Evolutionary conservation across 306 rosid genomes (phyloP).

Genomic region (Dalbergia cochinchinensis): DNA sequence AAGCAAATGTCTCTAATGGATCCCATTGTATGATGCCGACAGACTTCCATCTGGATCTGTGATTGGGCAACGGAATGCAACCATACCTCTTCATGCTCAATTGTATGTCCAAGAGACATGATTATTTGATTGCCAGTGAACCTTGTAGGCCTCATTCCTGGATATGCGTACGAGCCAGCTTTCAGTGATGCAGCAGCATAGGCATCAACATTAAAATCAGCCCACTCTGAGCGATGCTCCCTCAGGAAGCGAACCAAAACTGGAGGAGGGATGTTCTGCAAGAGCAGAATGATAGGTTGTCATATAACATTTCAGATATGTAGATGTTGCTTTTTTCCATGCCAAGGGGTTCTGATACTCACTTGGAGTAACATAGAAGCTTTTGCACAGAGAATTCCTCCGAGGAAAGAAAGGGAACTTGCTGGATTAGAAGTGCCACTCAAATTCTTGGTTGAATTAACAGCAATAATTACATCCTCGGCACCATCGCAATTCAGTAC

Average conservation of each 20-base stretch:
- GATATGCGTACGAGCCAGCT: conserved; percentile 67
- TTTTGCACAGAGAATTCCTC: conserved; percentile 80
- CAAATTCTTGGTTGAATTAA: conserved; percentile 67
- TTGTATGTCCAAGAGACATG: conserved; percentile 81
- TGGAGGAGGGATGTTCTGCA: conserved; percentile 79
- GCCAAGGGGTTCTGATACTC: conserved; percentile 32
- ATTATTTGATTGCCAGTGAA: conserved; percentile 82
- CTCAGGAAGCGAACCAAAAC: conserved; percentile 80
- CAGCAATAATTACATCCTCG: conserved; percentile 72
- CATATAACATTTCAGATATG: background rate
- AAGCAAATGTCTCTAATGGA: conserved; percentile 16
- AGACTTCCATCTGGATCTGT: background rate
- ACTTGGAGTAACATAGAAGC: conserved; percentile 85
- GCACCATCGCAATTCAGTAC: conserved; percentile 70
- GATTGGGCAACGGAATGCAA: background rate
- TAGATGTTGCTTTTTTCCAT: background rate
- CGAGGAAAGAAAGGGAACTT: conserved; percentile 63
- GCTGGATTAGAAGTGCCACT: conserved; percentile 56
- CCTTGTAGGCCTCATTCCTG: conserved; percentile 81
- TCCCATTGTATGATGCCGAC: background rate
- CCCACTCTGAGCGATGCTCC: conserved; percentile 91
- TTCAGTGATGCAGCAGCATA: conserved; percentile 73
- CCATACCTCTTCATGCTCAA: conserved; percentile 74
- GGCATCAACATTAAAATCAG: conserved; percentile 83
- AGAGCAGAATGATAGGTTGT: conserved; percentile 14